phyloP scores from a whole-genome alignment of 2,329 filamentous ascomycete species.

The Fusarium oxysporum region DNA sequence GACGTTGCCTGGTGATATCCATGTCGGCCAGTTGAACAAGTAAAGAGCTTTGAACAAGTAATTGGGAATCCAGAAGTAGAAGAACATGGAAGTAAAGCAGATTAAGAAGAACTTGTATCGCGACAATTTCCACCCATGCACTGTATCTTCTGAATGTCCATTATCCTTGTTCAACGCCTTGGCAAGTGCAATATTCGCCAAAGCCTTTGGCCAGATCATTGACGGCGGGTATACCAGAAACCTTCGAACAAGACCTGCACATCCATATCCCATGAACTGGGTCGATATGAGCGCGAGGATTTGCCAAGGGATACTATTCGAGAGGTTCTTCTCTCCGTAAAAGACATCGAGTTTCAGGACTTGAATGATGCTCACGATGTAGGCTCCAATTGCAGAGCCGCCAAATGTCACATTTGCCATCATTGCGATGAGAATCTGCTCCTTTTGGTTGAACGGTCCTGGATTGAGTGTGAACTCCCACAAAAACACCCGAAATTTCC shows the following conservation, averaged over 20 bases:
- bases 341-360: slow-evolving; percentile 58
- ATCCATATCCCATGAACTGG: slow-evolving; percentile 64
- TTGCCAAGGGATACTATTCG: slow-evolving; percentile 57
- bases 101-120: slow-evolving; percentile 57
- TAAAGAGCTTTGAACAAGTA: slow-evolving; percentile 60
- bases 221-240: slow-evolving; percentile 62
- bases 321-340: slow-evolving; percentile 55
- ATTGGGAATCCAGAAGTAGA: slow-evolving; percentile 64
- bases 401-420: slow-evolving; percentile 64
- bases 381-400: slow-evolving; percentile 50
- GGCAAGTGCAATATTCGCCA: slow-evolving; percentile 60
- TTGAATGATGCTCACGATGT: slow-evolving; percentile 60
- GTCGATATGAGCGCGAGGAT: slow-evolving; percentile 59
- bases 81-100: slow-evolving; percentile 58
- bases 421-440: slow-evolving; percentile 66
- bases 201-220: slow-evolving; percentile 63
- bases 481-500: not conserved
- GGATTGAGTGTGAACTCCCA: slow-evolving; percentile 56
- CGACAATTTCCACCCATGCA: slow-evolving; percentile 39
- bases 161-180: slow-evolving; percentile 37
- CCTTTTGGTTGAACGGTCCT: slow-evolving; percentile 64
- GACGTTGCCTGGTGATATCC: slow-evolving; percentile 58
- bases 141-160: slow-evolving; percentile 35
- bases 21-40: slow-evolving; percentile 63
- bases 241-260: slow-evolving; percentile 59